phyloP scores from a whole-genome alignment of 2,329 filamentous ascomycete genomes.

The Thelonectria discophora region DNA sequence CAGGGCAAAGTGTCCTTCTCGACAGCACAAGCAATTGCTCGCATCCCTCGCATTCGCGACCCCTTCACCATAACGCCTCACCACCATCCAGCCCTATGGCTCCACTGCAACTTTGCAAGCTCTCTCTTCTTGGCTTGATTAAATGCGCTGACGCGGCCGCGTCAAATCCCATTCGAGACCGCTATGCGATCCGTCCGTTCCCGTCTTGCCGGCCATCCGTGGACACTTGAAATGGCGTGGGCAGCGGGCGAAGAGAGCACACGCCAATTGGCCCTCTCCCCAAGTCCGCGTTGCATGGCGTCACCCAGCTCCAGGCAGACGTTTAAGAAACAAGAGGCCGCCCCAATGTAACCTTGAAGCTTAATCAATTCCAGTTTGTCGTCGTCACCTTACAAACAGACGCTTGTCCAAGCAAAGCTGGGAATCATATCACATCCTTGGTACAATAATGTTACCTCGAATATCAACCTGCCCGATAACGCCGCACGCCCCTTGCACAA shows the following conservation, averaged over 20 bases:
- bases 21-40: background rate
- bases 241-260: slow-evolving; percentile 6
- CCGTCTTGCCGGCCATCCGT: slow-evolving; percentile 21
- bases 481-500: background rate
- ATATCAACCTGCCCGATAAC: background rate
- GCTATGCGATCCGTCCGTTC: background rate
- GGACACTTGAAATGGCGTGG: slow-evolving; percentile 1
- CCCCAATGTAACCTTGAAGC: too few relatives aligned
- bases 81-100: slow-evolving; percentile 14
- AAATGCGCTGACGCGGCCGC: slow-evolving; percentile 31
- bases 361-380: too few relatives aligned
- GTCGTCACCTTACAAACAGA: too few relatives aligned
- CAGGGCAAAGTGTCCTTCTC: slow-evolving; percentile 8
- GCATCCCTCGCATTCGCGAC: slow-evolving; percentile 23
- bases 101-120: slow-evolving; percentile 13
- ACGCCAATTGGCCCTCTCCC: slow-evolving; percentile 8
- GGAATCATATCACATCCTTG: background rate
- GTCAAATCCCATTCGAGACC: background rate
- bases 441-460: background rate
- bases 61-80: background rate
- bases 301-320: slow-evolving; percentile 24
- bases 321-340: slow-evolving; percentile 5
- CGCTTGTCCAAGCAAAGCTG: too few relatives aligned
- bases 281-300: slow-evolving; percentile 15
- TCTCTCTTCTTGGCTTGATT: too few relatives aligned